Base-by-base conservation (phyloP, 139 green algal genomes). In the Tetraselmis striata region DNA sequence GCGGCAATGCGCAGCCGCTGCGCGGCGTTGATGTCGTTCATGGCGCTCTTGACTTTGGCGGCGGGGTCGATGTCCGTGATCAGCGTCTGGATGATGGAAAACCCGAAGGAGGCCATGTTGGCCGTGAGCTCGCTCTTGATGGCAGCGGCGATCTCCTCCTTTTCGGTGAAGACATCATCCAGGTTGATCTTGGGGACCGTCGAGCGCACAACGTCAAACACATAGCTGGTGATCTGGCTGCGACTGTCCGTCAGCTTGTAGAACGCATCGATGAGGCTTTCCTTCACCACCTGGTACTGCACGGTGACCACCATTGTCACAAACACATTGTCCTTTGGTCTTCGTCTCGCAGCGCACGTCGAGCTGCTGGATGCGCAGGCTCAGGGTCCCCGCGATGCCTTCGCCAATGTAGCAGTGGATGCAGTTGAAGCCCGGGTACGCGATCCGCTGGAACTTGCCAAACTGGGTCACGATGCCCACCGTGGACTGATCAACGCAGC, bases 21-120 rank as follows among this genome's bases (percentile, higher is more conserved):
- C 25, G 91, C 90, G 1, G 92, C 92, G 82, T 97, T 97, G 89
- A 97, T 97, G 79, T 97, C 93, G 83, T 97, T 97, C 94, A 97
- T 97, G 32, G 93, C 91, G 0, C 59, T 75, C 79, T 92, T 91
- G 18, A 88, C 89, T 80, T 94, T 94, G 18, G 82, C 24, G 0
- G 91, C 94, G 1, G 94, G 94, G 78, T 93, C 90, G 74, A 97
- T 97, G 86, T 96, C 94, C n/a, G 85, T 95, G 18, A 96, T 89
- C n/a, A 97, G 86, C 30, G 90, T 91, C 75, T 96, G 89, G n/a
- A 98, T 85, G 80, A 99, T 98, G 27, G 86, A 29, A 86, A 94
- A 98, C 29, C 96, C 96, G 84, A 96, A 99, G 0, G 77, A 81
- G 5, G 75, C 32, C 94, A 98, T 97, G 75, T 77, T 84, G 87